Evolutionary conservation across 2,329 filamentous ascomycete genomes (phyloP).

Genomic region (Hypocrella siamensis): DNA sequence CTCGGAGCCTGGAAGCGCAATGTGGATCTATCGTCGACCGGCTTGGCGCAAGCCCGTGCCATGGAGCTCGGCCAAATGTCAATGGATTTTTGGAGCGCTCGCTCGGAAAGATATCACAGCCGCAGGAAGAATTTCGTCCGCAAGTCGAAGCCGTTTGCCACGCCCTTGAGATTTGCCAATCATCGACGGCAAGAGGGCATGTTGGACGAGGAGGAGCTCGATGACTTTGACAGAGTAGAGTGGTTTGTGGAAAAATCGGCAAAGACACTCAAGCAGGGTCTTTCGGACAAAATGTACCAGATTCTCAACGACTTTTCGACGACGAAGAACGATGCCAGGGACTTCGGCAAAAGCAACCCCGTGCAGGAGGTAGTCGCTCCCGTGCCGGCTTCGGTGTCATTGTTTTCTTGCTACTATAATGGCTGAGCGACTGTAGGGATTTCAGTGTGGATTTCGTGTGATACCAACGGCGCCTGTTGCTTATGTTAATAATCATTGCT

Average conservation of each 20-base stretch:
- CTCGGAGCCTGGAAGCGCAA: slow-evolving; percentile 16
- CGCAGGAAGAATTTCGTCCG: slow-evolving; percentile 23
- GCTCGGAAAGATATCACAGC: slow-evolving; percentile 19
- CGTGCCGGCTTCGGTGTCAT: slow-evolving; percentile 1
- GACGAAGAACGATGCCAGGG: not conserved
- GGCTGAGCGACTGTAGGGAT: no score
- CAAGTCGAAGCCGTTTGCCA: slow-evolving; percentile 19
- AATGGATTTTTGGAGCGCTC: slow-evolving; percentile 24
- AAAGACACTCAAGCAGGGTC: not conserved
- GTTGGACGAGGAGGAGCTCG: slow-evolving; percentile 19
- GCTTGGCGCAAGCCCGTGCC: slow-evolving; percentile 16
- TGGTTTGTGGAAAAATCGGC: slow-evolving; percentile 5
- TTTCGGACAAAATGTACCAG: slow-evolving; percentile 3
- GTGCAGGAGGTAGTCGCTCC: not conserved
- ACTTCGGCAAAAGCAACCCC: not conserved
- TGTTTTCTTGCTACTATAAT: slow-evolving; percentile 3
- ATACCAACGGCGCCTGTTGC: not conserved
- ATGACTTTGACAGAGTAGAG: slow-evolving; percentile 16
- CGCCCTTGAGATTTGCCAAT: slow-evolving; percentile 22
- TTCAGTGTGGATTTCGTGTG: not conserved
- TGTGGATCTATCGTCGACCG: slow-evolving; percentile 14
- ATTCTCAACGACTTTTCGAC: slow-evolving; percentile 3
- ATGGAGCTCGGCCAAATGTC: slow-evolving; percentile 23
- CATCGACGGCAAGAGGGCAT: slow-evolving; percentile 14
- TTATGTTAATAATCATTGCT: no score